Evolutionary conservation across 441 rosid species (phyloP).

Genomic region (Gossypium lobatum): DNA sequence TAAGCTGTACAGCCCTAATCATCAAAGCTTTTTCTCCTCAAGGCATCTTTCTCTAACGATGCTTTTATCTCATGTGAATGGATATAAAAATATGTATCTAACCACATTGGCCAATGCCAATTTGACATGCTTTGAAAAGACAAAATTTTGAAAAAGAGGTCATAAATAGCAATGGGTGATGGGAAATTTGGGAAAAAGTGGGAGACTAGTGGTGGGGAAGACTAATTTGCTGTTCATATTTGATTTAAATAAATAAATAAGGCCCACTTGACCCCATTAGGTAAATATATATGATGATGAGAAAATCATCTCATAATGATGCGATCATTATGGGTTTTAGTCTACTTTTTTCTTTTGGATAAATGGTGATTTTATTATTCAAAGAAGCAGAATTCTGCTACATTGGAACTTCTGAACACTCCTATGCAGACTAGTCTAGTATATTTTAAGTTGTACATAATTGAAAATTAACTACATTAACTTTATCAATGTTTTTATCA

Average conservation of each 20-base stretch:
- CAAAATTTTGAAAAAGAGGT: neutral
- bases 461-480: too few species aligned
- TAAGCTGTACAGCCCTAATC: too few species aligned
- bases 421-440: too few species aligned
- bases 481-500: too few species aligned
- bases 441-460: too few species aligned
- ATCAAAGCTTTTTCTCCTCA: slow-evolving; percentile 12
- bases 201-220: slow-evolving; percentile 16
- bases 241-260: slow-evolving; percentile 1
- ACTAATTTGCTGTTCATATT: slow-evolving; percentile 22
- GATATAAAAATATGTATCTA: neutral
- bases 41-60: slow-evolving; percentile 20
- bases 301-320: slow-evolving; percentile 9
- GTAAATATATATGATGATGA: neutral
- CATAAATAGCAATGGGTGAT: neutral
- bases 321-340: slow-evolving; percentile 12
- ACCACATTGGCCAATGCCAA: neutral
- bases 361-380: too few species aligned
- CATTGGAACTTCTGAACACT: too few species aligned
- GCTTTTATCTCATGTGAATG: neutral
- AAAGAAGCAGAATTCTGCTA: too few species aligned
- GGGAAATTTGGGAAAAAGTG: neutral
- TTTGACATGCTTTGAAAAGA: neutral
- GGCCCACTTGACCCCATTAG: neutral
- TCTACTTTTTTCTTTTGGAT: neutral